Evolutionary conservation across 352 stramenopile genomes (phyloP).

Genomic region (Pythium chondricola): DNA sequence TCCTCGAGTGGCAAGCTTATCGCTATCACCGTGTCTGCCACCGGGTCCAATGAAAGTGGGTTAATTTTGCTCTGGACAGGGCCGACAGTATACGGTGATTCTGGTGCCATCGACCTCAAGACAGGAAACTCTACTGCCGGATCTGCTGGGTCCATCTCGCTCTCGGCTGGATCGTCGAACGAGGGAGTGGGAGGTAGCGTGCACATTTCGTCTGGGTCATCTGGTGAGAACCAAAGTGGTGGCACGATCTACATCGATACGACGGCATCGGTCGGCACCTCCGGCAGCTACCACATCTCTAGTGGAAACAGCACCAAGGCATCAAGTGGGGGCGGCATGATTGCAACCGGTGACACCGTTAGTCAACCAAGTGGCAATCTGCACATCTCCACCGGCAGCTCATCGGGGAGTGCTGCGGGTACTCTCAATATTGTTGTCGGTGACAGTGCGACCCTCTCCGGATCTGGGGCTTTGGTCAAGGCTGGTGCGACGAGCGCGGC

Average conservation of each 20-base stretch:
- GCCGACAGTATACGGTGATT: conserved; percentile 12
- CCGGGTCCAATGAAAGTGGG: conserved; percentile 20
- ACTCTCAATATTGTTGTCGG: conserved; percentile 22
- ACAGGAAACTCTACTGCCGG: conserved; percentile 28
- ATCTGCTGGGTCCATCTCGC: conserved; percentile 32
- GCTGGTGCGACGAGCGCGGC: conserved; percentile 13
- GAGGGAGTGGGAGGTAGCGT: conserved; percentile 19
- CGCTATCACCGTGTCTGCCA: conserved; percentile 23
- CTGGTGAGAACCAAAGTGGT: not conserved
- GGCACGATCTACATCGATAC: too few species aligned
- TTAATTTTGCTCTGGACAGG: conserved; percentile 28
- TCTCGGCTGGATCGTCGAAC: conserved; percentile 36
- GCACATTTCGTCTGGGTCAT: conserved; percentile 1
- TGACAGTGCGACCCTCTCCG: not conserved
- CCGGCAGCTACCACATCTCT: too few species aligned
- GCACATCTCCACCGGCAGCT: conserved; percentile 6
- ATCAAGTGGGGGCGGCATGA: conserved; percentile 39
- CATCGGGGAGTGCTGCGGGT: conserved; percentile 29
- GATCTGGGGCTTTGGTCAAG: conserved; percentile 6
- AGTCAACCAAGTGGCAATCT: conserved; percentile 7
- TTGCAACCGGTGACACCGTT: conserved; percentile 43
- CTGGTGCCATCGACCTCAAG: conserved; percentile 33
- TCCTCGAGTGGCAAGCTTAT: conserved; percentile 45
- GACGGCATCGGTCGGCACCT: too few species aligned
- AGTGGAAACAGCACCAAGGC: not conserved